These are phyloP conservation scores for Trichoderma gracile DNA, from an alignment of 2,329 filamentous ascomycete genomes.

Conservation along the genomic window DNA sequence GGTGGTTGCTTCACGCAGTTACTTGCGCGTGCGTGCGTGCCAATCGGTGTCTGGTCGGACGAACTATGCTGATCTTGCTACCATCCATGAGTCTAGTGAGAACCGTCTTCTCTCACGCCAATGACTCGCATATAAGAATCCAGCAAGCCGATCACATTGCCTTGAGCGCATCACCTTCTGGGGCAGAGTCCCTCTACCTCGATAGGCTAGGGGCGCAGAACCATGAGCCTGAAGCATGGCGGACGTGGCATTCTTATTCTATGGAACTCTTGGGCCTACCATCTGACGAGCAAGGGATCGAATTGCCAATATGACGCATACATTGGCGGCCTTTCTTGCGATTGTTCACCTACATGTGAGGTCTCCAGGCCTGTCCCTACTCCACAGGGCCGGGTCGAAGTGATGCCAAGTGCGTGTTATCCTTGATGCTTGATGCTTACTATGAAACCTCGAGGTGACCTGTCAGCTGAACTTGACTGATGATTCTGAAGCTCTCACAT, in stretches of 20 bases:
- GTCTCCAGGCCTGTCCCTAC: background rate
- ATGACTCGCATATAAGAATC: background rate
- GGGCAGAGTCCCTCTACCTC: background rate
- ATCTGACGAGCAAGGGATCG: background rate
- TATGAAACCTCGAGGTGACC: background rate
- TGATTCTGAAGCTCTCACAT: background rate
- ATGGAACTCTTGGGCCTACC: background rate
- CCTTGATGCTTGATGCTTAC: background rate
- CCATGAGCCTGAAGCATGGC: background rate
- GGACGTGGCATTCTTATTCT: background rate
- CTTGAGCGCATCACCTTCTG: background rate
- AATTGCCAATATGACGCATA: background rate
- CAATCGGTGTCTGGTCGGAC: background rate
- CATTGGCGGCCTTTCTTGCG: background rate
- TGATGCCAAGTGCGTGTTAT: background rate
- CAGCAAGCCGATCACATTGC: background rate
- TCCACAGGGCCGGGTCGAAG: background rate
- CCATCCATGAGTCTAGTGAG: background rate
- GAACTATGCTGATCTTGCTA: background rate
- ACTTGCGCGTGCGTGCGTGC: background rate
- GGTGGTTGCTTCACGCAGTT: background rate
- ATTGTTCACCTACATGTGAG: background rate
- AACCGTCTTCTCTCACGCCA: background rate
- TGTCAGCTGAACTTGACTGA: background rate
- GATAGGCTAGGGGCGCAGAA: background rate